These are phyloP conservation scores for Curvularia eragrostidis DNA, from an alignment of 2,329 filamentous ascomycete species.

Conservation along the genomic window DNA sequence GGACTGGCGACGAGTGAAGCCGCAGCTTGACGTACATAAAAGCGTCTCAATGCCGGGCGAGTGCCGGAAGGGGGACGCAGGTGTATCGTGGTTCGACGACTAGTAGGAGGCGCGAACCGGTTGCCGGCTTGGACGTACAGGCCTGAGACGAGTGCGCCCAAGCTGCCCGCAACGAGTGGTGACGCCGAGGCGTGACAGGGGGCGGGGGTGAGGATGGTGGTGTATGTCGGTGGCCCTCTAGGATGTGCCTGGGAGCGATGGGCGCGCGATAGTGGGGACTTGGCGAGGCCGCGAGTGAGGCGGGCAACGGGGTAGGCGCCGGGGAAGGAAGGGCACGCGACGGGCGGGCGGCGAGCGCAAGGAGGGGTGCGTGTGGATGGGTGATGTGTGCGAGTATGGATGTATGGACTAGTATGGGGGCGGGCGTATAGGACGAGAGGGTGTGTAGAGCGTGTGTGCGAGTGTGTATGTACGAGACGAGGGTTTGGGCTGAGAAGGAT, in stretches of 20 bases:
- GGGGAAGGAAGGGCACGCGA: background rate
- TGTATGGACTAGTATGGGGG: background rate
- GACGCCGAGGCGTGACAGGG: constrained; percentile 21
- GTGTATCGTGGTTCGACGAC: constrained; percentile 13
- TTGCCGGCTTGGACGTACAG: constrained; percentile 24
- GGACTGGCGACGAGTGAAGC: constrained; percentile 35
- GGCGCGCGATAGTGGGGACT: constrained; percentile 11
- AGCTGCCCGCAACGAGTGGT: constrained; percentile 23
- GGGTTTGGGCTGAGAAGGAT: constrained; percentile 5
- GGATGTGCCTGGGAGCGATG: constrained; percentile 20
- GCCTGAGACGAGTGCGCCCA: constrained; percentile 22
- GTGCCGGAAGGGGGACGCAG: constrained; percentile 11
- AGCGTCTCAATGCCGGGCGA: constrained; percentile 20
- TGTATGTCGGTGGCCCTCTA: constrained; percentile 15
- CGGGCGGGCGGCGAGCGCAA: background rate
- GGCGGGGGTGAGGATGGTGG: constrained; percentile 17
- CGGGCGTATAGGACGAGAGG: too few species aligned
- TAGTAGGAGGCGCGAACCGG: constrained; percentile 21
- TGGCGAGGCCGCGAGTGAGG: constrained; percentile 20
- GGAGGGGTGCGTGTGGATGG: background rate
- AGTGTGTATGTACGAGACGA: background rate
- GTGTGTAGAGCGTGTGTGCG: too few species aligned
- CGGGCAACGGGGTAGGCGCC: constrained; percentile 8
- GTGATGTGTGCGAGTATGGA: background rate
- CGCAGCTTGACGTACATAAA: constrained; percentile 46